These are phyloP conservation scores for Citrus inodora DNA, from an alignment of 345 rosid species.

Conservation along the genomic window DNA sequence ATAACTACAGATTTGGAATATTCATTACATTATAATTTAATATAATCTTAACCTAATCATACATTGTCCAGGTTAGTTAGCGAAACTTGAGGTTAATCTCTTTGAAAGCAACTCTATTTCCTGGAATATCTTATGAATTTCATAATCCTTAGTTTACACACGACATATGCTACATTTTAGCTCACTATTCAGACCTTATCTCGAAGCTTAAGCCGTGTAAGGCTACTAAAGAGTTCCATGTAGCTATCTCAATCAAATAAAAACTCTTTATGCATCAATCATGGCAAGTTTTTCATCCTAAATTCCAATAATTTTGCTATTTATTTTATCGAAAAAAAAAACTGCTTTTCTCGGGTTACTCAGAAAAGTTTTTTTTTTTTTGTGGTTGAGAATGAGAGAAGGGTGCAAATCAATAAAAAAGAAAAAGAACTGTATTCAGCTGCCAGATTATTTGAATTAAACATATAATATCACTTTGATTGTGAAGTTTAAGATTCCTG, in stretches of 20 bases:
- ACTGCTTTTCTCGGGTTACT: not conserved
- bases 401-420: not conserved
- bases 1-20: not conserved
- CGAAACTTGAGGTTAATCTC: constrained; percentile 9
- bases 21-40: constrained; percentile 1
- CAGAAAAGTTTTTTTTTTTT: not conserved
- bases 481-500: constrained; percentile 24
- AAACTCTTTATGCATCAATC: constrained; percentile 1
- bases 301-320: constrained; percentile 5
- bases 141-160: not conserved
- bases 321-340: not conserved
- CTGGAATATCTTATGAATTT: not conserved
- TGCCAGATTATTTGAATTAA: not conserved
- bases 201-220: not conserved
- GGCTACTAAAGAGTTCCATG: constrained; percentile 5
- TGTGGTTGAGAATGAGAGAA: not conserved
- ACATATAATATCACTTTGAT: constrained; percentile 14
- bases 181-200: constrained; percentile 25
- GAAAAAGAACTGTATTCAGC: not conserved
- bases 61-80: not conserved
- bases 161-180: constrained; percentile 1
- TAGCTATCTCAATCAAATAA: constrained; percentile 5
- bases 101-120: constrained; percentile 16
- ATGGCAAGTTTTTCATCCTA: not conserved
- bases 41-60: constrained; percentile 5